A percentile compares a stretch with the other conserved stretches of the same genome.
These are phyloP conservation scores for Albatrellus ellisii DNA, from an alignment of 768 basidiomycete species.

Conservation along the genomic window DNA sequence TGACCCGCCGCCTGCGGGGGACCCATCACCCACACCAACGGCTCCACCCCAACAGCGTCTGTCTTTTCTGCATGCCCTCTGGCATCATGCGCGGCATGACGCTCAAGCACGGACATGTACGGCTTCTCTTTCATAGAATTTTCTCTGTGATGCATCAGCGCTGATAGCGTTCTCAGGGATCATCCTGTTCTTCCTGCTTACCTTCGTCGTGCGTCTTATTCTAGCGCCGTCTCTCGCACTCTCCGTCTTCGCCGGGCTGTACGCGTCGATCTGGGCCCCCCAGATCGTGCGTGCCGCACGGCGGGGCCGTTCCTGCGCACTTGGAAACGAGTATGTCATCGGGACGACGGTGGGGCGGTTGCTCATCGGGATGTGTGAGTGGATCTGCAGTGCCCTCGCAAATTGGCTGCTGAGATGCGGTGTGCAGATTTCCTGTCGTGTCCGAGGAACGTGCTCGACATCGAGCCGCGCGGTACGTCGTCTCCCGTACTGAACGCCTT, in stretches of 20 bases:
- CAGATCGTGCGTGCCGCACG: slow-evolving; percentile 71
- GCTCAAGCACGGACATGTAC: slow-evolving; percentile 62
- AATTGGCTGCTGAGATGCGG: not conserved
- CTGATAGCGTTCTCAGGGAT: too few species aligned
- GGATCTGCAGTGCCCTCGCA: slow-evolving; percentile 17
- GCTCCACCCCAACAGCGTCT: slow-evolving; percentile 10
- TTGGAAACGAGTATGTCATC: slow-evolving; percentile 58
- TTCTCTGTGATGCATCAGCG: not conserved
- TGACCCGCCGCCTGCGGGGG: too few species aligned
- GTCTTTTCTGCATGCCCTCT: slow-evolving; percentile 35
- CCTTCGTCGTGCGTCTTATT: slow-evolving; percentile 63
- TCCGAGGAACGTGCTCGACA: slow-evolving; percentile 77
- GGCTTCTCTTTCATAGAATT: slow-evolving; percentile 15
- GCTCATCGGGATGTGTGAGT: slow-evolving; percentile 64
- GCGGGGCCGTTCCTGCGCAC: slow-evolving; percentile 55
- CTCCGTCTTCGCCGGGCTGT: slow-evolving; percentile 51
- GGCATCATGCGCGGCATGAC: slow-evolving; percentile 50
- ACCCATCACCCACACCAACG: slow-evolving; percentile 4
- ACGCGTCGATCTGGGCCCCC: slow-evolving; percentile 75
- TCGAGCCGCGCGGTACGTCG: slow-evolving; percentile 58
- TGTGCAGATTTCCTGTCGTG: slow-evolving; percentile 65
- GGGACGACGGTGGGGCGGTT: slow-evolving; percentile 66
- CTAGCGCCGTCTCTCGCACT: slow-evolving; percentile 53
- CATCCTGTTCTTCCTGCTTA: slow-evolving; percentile 51
- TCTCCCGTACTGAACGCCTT: not conserved